Evolutionary conservation across 2,329 filamentous ascomycete genomes (phyloP).

Genomic region (Cylindrodendrum hubeiense): DNA sequence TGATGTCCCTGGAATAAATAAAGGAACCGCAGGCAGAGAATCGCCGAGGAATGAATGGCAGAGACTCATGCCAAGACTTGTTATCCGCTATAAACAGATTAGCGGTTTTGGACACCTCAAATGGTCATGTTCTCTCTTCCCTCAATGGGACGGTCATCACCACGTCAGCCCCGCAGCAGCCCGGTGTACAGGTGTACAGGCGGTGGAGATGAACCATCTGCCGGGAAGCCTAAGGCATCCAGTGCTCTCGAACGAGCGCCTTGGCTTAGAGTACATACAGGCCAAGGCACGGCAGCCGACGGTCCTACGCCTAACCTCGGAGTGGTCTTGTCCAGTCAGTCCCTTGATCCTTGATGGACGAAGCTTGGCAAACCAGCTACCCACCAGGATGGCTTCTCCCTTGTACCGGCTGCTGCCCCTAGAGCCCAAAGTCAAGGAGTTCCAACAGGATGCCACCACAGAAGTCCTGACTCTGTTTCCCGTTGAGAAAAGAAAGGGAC

Average conservation of each 20-base stretch:
- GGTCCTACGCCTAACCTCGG: background rate
- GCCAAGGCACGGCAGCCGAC: constrained; percentile 1
- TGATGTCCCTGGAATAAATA: background rate
- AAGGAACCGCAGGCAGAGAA: background rate
- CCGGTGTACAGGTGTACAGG: constrained; percentile 23
- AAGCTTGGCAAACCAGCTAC: constrained; percentile 10
- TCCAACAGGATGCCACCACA: constrained; percentile 42
- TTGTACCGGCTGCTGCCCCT: constrained; percentile 42
- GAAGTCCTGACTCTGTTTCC: constrained; percentile 43
- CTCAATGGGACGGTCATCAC: constrained; percentile 30
- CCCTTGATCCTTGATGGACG: constrained; percentile 11
- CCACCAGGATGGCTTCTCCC: constrained; percentile 39
- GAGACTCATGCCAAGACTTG: constrained; percentile 7
- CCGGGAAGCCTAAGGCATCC: constrained; percentile 42
- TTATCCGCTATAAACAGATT: constrained; percentile 4
- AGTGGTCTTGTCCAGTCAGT: background rate
- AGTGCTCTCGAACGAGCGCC: constrained; percentile 2
- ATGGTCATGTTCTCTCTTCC: constrained; percentile 25
- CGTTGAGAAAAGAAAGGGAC: constrained; percentile 39
- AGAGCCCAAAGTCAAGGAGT: constrained; percentile 36
- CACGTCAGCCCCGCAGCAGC: constrained; percentile 35
- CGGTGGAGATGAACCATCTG: constrained; percentile 34
- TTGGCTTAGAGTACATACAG: constrained; percentile 12
- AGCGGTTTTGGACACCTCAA: background rate
- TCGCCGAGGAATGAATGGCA: background rate